These are phyloP conservation scores for Aspergillus sp. DNA, from an alignment of 2,329 filamentous ascomycete species.

Conservation along the genomic window DNA sequence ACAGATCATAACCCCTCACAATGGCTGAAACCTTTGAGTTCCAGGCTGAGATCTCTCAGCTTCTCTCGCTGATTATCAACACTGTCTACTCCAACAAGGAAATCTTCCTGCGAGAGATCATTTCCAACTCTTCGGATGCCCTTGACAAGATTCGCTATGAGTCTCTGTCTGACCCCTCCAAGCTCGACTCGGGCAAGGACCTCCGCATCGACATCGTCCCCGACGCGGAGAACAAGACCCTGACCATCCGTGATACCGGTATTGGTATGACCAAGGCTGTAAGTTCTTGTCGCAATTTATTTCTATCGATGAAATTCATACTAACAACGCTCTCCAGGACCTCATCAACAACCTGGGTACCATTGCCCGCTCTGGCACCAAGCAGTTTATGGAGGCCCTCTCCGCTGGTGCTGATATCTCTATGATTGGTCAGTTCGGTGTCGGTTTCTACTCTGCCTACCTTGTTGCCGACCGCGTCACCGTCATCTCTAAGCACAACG, in stretches of 20 bases:
- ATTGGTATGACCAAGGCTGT: constrained; percentile 99
- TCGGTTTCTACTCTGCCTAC: constrained; percentile 99
- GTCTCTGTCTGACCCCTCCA: constrained; percentile 92
- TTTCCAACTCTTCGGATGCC: constrained; percentile 98
- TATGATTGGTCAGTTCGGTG: constrained; percentile 99
- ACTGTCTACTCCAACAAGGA: constrained; percentile 99
- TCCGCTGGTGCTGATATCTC: constrained; percentile 98
- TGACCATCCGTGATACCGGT: constrained; percentile 96
- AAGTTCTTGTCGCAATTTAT: constrained; percentile 49
- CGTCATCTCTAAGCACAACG: constrained; percentile 98
- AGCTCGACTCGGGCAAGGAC: constrained; percentile 97
- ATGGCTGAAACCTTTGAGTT: constrained; percentile 99
- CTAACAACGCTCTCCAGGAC: constrained; percentile 58
- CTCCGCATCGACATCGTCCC: constrained; percentile 99
- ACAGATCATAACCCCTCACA: constrained; percentile 40
- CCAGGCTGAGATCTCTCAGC: constrained; percentile 99
- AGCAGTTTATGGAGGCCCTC: constrained; percentile 99
- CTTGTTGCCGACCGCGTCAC: constrained; percentile 96
- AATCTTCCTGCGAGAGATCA: constrained; percentile 97
- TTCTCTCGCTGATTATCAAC: constrained; percentile 99
- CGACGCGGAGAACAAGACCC: constrained; percentile 94
- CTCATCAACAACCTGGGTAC: constrained; percentile 99
- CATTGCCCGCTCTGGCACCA: constrained; percentile 97
- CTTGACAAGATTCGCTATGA: constrained; percentile 99
- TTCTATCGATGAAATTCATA: not conserved